Conservation (phyloP, 495 filamentous ascomycete genomes). For the Beverwykella pulmonaria region DNA sequence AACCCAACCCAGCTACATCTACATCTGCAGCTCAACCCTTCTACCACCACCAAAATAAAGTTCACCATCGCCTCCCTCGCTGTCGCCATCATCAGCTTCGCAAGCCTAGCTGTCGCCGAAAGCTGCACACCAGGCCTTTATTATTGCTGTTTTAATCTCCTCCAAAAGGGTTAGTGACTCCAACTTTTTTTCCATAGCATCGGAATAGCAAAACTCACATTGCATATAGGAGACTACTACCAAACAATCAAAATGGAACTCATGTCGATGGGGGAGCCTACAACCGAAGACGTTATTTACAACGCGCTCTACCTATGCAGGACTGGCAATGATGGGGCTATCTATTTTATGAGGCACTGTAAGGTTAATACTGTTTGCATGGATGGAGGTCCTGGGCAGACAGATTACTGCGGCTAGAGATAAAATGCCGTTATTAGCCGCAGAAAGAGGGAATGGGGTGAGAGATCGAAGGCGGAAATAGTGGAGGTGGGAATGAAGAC, state of each 20-base stretch:
- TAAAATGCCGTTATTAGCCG: not conserved
- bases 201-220: not conserved
- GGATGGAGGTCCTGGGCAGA: not conserved
- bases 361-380: not conserved
- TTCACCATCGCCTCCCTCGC: conserved; percentile 3
- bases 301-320: not conserved
- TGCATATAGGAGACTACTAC: not conserved
- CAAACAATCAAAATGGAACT: not conserved
- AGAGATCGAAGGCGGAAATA: not conserved
- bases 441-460: no score
- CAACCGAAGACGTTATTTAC: not conserved
- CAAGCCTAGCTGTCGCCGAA: not conserved
- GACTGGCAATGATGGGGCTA: not conserved
- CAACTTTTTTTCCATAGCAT: not conserved
- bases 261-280: not conserved
- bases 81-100: not conserved
- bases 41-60: not conserved
- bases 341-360: not conserved
- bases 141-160: not conserved
- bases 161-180: not conserved
- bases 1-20: no score
- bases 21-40: not conserved
- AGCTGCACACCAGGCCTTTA: not conserved
- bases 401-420: not conserved
- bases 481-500: not conserved